Conservation (phyloP, 148 eudicot genomes). For the Rhododendron griersonianum region DNA sequence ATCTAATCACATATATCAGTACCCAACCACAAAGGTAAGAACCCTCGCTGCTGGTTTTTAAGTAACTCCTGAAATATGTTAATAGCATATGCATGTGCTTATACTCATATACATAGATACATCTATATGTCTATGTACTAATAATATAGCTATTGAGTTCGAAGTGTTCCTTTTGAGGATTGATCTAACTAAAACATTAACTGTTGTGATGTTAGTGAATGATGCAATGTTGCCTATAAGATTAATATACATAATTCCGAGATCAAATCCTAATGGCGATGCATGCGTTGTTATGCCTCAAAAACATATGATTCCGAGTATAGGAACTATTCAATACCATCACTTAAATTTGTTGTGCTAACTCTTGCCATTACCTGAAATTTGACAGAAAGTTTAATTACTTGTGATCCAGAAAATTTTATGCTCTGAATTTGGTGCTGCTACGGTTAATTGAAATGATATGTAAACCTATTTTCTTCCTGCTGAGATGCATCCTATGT, state of each 20-base stretch:
- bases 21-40: no score
- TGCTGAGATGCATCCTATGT: no score
- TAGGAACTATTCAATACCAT: neutral
- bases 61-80: no score
- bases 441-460: no score
- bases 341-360: neutral
- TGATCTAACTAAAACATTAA: neutral
- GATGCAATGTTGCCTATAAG: neutral
- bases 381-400: neutral
- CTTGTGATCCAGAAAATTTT: neutral
- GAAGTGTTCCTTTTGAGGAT: conserved; percentile 1
- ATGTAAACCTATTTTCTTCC: no score
- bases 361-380: neutral
- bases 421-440: neutral
- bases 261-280: neutral
- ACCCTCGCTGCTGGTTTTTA: no score
- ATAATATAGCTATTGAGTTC: no score
- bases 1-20: no score
- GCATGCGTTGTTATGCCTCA: neutral
- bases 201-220: neutral
- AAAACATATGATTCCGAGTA: neutral
- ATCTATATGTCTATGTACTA: no score
- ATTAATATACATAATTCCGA: neutral
- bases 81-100: no score
- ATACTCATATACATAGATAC: no score